Evolutionary conservation across 768 basidiomycete species (phyloP), one percentile per base, ranked within the genome.

Genomic region (Mycena maculata): DNA sequence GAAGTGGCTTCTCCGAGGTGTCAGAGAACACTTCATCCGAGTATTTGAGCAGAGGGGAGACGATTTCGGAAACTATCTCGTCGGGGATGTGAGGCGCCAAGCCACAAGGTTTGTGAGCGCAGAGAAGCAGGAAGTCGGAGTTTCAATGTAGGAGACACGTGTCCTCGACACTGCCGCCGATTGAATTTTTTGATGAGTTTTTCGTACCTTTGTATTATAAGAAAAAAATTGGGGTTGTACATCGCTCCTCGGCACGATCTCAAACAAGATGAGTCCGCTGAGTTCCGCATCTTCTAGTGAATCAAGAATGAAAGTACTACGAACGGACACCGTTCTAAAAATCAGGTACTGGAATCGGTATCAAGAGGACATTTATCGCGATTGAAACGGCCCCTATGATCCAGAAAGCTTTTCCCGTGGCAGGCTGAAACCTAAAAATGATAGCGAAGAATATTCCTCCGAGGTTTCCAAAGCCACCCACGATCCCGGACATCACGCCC

Each of bases 361-460:
- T 27, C 55, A 65, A 27, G 31, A 65, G 18, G 55, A 63, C 20
- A 31, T 69, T 65, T 9, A 71, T n/a, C 12, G 77, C 81, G 58
- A 84, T 68, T 20, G 79, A 79, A 23, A 87, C 74, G 6, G 79
- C 63, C 5, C 86, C 86, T 50, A 78, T 78, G 41, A 86, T 82
- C 83, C 84, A 83, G 62, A 85, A 85, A 0, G 83, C 79, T 45
- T 80, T 82, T 12, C 85, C 84, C 11, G 72, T 54, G 7, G 80
- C 75, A 22, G 74, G 65, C 45, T 82, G 82, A 73, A 84, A 85
- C 16, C 86, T 79, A 60, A 84, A 86, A 22, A 88, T 72, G 0
- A 87, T 67, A 1, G 85, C 84, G 39, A 82, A 87, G 27, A 84
- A 65, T 49, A 87, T 76, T 4, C 87, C 87, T 5, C 87, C 81